Evolutionary conservation across 768 basidiomycete genomes (phyloP).

Genomic region (Trametes elegans): DNA sequence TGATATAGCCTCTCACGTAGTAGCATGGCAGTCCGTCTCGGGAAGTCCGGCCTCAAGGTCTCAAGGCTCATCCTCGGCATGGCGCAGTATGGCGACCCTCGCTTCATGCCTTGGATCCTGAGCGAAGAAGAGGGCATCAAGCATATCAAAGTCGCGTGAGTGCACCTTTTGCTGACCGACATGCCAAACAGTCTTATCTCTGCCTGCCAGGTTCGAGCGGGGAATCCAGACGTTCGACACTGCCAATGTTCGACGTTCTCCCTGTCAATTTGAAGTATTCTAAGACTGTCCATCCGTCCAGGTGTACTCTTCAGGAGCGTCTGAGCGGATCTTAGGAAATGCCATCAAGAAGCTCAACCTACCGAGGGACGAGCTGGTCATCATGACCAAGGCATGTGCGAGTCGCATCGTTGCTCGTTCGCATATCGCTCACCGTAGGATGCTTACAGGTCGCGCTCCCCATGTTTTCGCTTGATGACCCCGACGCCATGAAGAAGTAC

Average conservation of each 20-base stretch:
- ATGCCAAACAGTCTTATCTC: constrained; percentile 30
- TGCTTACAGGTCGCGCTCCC: neutral
- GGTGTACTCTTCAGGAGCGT: constrained; percentile 28
- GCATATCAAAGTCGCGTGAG: constrained; percentile 38
- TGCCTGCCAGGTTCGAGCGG: constrained; percentile 32
- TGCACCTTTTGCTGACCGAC: neutral
- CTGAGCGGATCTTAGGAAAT: constrained; percentile 43
- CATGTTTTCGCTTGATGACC: neutral
- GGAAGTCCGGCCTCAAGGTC: constrained; percentile 43
- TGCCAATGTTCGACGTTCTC: constrained; percentile 24
- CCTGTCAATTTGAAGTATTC: neutral
- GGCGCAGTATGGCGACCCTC: constrained; percentile 26
- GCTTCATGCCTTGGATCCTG: constrained; percentile 37
- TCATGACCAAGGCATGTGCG: constrained; percentile 43
- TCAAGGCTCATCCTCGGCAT: constrained; percentile 36
- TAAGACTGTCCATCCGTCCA: neutral
- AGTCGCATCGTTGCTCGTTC: neutral
- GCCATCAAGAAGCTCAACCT: constrained; percentile 43
- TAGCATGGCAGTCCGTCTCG: constrained; percentile 35
- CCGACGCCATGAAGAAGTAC: neutral
- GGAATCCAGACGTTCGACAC: constrained; percentile 43
- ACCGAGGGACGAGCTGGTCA: constrained; percentile 45
- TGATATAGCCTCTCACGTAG: no score
- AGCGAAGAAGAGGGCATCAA: constrained; percentile 33
- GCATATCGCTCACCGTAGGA: no score